These are phyloP conservation scores for Phytopythium delawarense DNA, from an alignment of 352 stramenopile genomes.

Conservation along the genomic window DNA sequence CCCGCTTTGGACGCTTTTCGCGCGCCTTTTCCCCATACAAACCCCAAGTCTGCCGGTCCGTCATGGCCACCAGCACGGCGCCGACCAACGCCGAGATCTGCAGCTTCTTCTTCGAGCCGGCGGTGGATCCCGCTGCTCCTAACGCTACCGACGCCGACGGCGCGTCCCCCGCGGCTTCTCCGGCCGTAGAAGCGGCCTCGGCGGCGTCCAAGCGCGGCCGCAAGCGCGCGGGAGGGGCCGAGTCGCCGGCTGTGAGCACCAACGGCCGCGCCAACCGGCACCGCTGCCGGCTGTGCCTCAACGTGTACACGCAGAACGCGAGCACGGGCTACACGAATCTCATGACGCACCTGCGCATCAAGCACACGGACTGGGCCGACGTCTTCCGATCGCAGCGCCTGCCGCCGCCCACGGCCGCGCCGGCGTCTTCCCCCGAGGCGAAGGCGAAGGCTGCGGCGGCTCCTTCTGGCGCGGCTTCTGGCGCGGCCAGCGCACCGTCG, in stretches of 20 bases:
- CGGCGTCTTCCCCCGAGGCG: slow-evolving; percentile 1
- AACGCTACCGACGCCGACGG: neutral
- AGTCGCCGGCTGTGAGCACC: neutral
- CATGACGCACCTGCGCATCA: slow-evolving; percentile 33
- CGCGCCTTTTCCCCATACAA: slow-evolving; percentile 3
- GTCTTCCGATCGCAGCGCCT: slow-evolving; percentile 16
- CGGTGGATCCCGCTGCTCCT: slow-evolving; percentile 6
- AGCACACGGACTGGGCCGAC: slow-evolving; percentile 26
- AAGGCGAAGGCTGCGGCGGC: neutral
- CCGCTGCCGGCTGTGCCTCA: slow-evolving; percentile 26
- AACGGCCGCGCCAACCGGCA: slow-evolving; percentile 22
- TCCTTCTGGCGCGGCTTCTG: too few relatives aligned
- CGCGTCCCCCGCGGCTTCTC: neutral
- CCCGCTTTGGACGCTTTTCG: neutral
- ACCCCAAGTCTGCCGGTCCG: neutral
- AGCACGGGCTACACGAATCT: slow-evolving; percentile 38
- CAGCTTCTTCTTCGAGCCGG: slow-evolving; percentile 36
- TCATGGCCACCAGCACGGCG: slow-evolving; percentile 2
- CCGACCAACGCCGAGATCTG: slow-evolving; percentile 22
- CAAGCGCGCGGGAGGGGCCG: neutral
- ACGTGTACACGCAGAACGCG: slow-evolving; percentile 26
- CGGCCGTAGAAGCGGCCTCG: neutral
- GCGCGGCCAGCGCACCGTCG: neutral
- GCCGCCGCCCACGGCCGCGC: neutral
- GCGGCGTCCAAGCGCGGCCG: neutral